Evolutionary conservation across 768 basidiomycete species (phyloP), one percentile per base, ranked within the genome.

Genomic region (Neoboletus subvelutipes): DNA sequence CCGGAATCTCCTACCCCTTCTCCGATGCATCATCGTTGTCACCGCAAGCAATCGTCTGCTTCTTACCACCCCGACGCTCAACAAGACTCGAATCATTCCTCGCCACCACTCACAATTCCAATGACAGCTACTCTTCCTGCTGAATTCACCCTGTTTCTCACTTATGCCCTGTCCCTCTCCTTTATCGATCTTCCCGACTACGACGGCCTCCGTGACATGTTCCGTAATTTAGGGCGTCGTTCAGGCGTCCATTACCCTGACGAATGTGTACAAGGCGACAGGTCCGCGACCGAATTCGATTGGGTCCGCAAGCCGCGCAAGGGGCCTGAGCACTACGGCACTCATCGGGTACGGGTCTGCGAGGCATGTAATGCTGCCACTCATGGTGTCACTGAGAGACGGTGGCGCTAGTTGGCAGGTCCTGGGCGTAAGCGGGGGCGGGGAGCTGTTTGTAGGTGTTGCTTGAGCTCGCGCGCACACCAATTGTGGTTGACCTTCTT

Each of bases 131-230:
- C 87, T 5, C 83, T 93, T 54, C 90, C 90, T 15, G 79, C 84
- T 47, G 91, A 94, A 72, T 91, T 93, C 57, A 88, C 87, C 60
- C 82, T 91, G 52, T 80, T 93, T 63, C 88, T 87, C 71, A 73
- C 72, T 45, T 94, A 94, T 73, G 85, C 88, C 22, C 83, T 92
- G 45, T 85, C 84, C 2, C 83, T 95, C 36, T 87, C 87, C 60
- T 94, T 94, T 63, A 90, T 90, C 65, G 92, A 94, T 75, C 78
- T 91, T 40, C 93, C 92, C 11, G 93, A 95, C 72, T 95, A 94
- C 64, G 87, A 85, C 43, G 92, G 92, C 28, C 76, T 94, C 24
- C 80, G 92, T 42, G 82, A 80, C 45, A 80, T 92, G 45, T 91
- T 94, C 71, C 78, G 80, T 17, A 81, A 79, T 4, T 67, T 87